Percentiles rank a stretch among this genome's conserved stretches.
These are phyloP conservation scores for Geosmithia morbida DNA, from an alignment of 2,329 filamentous ascomycete genomes.

Conservation along the genomic window DNA sequence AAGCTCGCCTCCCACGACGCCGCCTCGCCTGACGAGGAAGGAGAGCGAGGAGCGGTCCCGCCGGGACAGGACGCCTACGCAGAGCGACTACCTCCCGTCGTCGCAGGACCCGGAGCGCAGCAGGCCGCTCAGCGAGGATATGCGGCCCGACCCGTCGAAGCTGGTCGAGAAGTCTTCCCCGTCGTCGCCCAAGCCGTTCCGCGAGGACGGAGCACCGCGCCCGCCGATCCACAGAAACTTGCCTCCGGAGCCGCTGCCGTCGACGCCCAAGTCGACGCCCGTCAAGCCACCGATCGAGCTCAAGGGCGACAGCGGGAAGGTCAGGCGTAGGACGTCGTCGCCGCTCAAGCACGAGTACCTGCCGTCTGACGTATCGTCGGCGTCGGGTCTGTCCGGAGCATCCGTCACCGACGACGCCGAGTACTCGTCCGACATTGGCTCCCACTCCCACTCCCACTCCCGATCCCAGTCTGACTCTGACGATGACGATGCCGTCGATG, in stretches of 20 bases:
- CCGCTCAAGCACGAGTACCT: conserved; percentile 95
- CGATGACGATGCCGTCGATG: conserved; percentile 24
- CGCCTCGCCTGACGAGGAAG: conserved; percentile 6
- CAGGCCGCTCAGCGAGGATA: conserved; percentile 18
- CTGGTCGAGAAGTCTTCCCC: conserved; percentile 12
- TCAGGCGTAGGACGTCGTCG: conserved; percentile 69
- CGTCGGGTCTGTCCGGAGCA: conserved; percentile 42
- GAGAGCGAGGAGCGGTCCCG: not conserved
- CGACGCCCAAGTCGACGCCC: conserved; percentile 5
- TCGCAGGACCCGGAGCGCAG: conserved; percentile 9
- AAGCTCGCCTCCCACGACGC: conserved; percentile 9
- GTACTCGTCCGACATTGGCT: conserved; percentile 19
- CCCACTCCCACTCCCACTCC: not conserved
- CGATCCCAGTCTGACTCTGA: not conserved
- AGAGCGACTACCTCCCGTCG: conserved; percentile 8
- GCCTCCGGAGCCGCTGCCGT: conserved; percentile 3
- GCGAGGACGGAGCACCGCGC: conserved; percentile 41
- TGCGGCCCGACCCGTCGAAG: conserved; percentile 21
- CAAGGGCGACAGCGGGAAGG: conserved; percentile 20
- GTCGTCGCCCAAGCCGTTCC: conserved; percentile 15
- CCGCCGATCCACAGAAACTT: conserved; percentile 36
- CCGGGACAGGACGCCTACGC: conserved; percentile 19
- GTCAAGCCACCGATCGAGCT: conserved; percentile 32
- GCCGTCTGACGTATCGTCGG: conserved; percentile 56
- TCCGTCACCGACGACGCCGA: conserved; percentile 9